Percentiles rank a stretch among this genome's conserved stretches.
These are phyloP conservation scores for Tetradesmus lagerheimii DNA, from an alignment of 139 green algal genomes.

Conservation along the genomic window DNA sequence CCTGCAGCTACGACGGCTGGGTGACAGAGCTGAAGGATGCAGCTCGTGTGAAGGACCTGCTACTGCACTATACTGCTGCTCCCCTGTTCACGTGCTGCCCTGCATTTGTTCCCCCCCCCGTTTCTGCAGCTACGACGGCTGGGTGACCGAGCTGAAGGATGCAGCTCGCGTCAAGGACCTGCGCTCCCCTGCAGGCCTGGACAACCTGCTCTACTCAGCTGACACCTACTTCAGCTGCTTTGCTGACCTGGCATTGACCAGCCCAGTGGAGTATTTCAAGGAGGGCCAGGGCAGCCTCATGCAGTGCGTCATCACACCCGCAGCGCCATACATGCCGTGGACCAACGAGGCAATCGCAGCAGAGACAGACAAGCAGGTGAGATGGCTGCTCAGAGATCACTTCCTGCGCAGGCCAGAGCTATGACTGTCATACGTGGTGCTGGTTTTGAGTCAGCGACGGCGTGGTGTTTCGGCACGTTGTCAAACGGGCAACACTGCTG, in stretches of 20 bases:
- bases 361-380: slow-evolving; percentile 86
- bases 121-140: slow-evolving; percentile 90
- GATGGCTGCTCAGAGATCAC: neutral
- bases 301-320: slow-evolving; percentile 94
- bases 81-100: no score
- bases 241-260: slow-evolving; percentile 94
- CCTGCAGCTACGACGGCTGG: slow-evolving; percentile 91
- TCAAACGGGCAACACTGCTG: no score
- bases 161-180: slow-evolving; percentile 53
- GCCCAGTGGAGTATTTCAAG: slow-evolving; percentile 94
- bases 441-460: no score
- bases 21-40: slow-evolving; percentile 93
- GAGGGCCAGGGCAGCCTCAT: slow-evolving; percentile 92
- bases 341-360: slow-evolving; percentile 92
- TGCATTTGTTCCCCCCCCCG: no score
- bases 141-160: slow-evolving; percentile 95
- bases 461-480: no score
- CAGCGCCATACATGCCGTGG: slow-evolving; percentile 93
- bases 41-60: slow-evolving; percentile 51
- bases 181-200: slow-evolving; percentile 68
- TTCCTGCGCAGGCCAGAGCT: no score
- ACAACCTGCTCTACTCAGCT: slow-evolving; percentile 96
- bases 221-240: slow-evolving; percentile 97
- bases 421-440: no score
- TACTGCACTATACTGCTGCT: neutral